Conservation (phyloP, 345 rosid species). For the Psidium friedrichsthalianum region DNA sequence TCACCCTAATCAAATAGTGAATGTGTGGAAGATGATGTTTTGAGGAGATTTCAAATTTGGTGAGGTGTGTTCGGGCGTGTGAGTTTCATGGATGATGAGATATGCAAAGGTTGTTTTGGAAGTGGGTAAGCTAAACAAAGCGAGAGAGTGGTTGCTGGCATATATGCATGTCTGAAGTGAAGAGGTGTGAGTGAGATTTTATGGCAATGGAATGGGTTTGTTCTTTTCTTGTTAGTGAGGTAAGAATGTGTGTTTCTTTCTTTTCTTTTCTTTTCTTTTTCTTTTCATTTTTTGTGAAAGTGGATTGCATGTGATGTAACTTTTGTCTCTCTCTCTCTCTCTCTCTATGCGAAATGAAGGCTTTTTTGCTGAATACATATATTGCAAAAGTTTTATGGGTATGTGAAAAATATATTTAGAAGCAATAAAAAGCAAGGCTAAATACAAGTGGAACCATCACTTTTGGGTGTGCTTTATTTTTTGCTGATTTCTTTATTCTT, state of each 20-base stretch:
- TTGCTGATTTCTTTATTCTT: not conserved
- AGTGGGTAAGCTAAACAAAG: not conserved
- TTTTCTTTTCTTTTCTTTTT: not conserved
- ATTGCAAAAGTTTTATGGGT: conserved; percentile 19
- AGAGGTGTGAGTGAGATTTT: conserved; percentile 1
- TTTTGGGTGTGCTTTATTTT: conserved; percentile 7
- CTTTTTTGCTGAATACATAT: not conserved
- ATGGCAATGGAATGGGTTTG: conserved; percentile 14
- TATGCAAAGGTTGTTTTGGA: not conserved
- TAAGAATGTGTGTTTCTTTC: conserved; percentile 12
- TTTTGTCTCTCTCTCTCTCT: conserved; percentile 3
- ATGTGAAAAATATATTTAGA: conserved; percentile 3
- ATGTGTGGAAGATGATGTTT: not conserved
- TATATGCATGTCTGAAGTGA: not conserved
- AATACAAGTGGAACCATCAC: conserved; percentile 30
- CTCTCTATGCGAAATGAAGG: not conserved
- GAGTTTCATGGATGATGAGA: not conserved
- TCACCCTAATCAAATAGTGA: not conserved
- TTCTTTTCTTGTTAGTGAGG: conserved; percentile 62
- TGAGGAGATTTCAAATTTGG: not conserved
- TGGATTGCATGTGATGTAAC: conserved; percentile 55
- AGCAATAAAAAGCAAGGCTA: not conserved
- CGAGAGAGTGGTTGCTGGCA: not conserved
- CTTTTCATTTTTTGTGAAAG: conserved; percentile 18
- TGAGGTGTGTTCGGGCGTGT: not conserved